Conservation (phyloP, 2,329 filamentous ascomycete species). For the Didymella glomerata region DNA sequence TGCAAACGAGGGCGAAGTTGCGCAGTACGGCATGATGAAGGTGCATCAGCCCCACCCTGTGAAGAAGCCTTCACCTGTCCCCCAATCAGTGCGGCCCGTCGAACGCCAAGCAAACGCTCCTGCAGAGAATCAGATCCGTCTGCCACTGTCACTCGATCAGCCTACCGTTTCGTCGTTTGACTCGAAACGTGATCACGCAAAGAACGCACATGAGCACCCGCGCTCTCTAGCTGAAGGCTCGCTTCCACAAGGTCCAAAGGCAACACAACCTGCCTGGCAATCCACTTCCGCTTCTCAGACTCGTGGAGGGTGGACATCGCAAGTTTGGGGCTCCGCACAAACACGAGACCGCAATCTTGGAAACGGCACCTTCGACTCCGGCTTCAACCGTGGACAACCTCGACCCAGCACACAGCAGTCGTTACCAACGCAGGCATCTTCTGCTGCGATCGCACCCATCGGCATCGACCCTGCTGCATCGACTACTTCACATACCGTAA, state of each 20-base stretch:
- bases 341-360: conserved; percentile 74
- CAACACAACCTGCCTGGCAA: conserved; percentile 41
- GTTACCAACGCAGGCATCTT: conserved; percentile 37
- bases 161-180: conserved; percentile 30
- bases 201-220: conserved; percentile 28
- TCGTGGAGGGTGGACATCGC: conserved; percentile 51
- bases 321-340: conserved; percentile 78
- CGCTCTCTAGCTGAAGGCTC: conserved; percentile 27
- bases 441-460: conserved; percentile 37
- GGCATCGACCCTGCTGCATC: conserved; percentile 30
- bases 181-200: conserved; percentile 31
- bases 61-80: conserved; percentile 37
- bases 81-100: conserved; percentile 28
- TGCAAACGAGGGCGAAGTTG: conserved; percentile 64
- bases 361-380: conserved; percentile 77
- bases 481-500: conserved; percentile 28
- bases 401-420: conserved; percentile 43
- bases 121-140: conserved; percentile 31
- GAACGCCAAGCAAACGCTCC: conserved; percentile 33
- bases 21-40: conserved; percentile 70
- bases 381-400: conserved; percentile 62
- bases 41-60: conserved; percentile 65
- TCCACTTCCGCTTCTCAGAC: conserved; percentile 36
- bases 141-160: conserved; percentile 30
- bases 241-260: conserved; percentile 31